phyloP scores from a whole-genome alignment of 805 yeast species.

The Tetrapisispora pingtungensis region DNA sequence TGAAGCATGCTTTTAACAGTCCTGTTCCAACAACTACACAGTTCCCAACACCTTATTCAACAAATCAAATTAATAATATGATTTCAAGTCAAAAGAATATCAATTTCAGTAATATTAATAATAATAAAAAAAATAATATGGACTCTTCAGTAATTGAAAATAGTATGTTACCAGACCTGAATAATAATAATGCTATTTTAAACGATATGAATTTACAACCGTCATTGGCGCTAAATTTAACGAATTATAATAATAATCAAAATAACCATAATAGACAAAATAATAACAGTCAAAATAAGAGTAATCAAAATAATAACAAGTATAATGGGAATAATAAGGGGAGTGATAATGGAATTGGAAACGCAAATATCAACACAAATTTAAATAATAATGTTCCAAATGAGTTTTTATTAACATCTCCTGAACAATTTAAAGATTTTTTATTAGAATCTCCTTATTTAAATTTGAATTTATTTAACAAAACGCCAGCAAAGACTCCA shows the following conservation, averaged over 20 bases:
- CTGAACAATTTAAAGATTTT: constrained; percentile 29
- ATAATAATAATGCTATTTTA: constrained; percentile 11
- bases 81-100: constrained; percentile 2
- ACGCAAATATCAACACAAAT: neutral
- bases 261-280: neutral
- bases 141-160: constrained; percentile 22
- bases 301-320: neutral
- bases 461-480: constrained; percentile 24
- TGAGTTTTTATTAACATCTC: constrained; percentile 27
- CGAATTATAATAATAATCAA: neutral
- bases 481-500: constrained; percentile 30
- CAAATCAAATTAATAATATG: constrained; percentile 11
- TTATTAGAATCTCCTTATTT: constrained; percentile 25
- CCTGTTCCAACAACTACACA: constrained; percentile 26
- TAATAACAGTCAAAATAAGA: neutral
- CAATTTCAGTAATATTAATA: constrained; percentile 1
- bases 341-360: no score
- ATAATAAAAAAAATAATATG: constrained; percentile 5
- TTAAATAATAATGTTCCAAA: constrained; percentile 13
- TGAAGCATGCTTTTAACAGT: constrained; percentile 16
- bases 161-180: constrained; percentile 15
- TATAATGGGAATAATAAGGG: no score
- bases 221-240: constrained; percentile 21
- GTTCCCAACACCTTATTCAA: constrained; percentile 29
- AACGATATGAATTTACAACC: constrained; percentile 28